phyloP scores from a whole-genome alignment of 2,329 filamentous ascomycete species.

The Fusarium sp. region DNA sequence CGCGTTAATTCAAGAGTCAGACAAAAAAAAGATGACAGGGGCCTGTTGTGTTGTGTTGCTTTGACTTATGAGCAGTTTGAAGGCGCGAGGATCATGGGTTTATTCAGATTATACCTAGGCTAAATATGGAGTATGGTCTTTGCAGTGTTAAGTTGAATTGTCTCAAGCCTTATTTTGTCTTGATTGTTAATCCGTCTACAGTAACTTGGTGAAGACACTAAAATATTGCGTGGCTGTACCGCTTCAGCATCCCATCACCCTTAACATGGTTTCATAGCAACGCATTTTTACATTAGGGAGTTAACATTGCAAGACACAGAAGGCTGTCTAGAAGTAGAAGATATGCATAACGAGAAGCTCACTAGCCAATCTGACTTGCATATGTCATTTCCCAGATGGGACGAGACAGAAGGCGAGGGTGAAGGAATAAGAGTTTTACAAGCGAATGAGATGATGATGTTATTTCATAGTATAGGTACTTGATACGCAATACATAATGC shows the following conservation, averaged over 20 bases:
- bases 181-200: too few species aligned
- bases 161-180: background rate
- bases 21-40: conserved; percentile 15
- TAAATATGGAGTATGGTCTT: conserved; percentile 44
- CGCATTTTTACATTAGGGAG: too few species aligned
- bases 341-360: too few species aligned
- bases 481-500: background rate
- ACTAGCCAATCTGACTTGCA: background rate
- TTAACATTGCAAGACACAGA: too few species aligned
- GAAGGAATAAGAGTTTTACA: too few species aligned
- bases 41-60: background rate
- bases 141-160: conserved; percentile 21
- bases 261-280: too few species aligned
- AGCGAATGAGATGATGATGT: background rate
- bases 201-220: too few species aligned
- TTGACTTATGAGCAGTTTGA: conserved; percentile 33
- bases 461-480: background rate
- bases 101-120: conserved; percentile 49
- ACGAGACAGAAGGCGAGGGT: background rate
- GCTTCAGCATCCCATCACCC: too few species aligned
- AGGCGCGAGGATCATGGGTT: conserved; percentile 41
- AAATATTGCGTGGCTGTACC: too few species aligned
- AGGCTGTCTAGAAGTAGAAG: too few species aligned
- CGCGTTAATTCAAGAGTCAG: conserved; percentile 32
- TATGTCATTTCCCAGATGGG: background rate